Base-by-base conservation (phyloP, 1,139 yeast genomes). In the Tardiomyces digboiensis region DNA sequence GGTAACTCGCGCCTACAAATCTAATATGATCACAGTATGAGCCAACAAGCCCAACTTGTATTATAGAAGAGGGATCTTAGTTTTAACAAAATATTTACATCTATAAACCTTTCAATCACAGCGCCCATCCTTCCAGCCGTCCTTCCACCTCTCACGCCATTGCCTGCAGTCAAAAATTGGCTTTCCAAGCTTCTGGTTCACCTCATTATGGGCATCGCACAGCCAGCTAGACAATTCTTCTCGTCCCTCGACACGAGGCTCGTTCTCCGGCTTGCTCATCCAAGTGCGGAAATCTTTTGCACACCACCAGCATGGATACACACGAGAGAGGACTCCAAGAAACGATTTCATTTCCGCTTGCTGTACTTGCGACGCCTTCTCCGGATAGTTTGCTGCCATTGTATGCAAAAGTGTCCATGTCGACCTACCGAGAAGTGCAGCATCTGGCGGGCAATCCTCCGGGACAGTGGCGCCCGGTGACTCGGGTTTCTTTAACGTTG, bases 291-390 rank as follows among this genome's bases (percentile, higher is more conserved):
- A 86, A 59, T 89, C 97, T 40, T 76, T 77, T 0, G 95, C 97
- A 66, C 98, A 93, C 67, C 77, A 81, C 85, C 93, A 82, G 64
- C 98, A 91, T 1, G 99, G 99, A 57, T 91, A 91, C 41, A 89
- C 71, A 51, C 80, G 78, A 3, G 94, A 80, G 61, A 91, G 87
- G 7, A 86, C 68, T 16, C 66, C 67, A 43, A 91, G 60, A 54
- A 91, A 89, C 47, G 76, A 75, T 42, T 67, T 69, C 80, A 91
- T 76, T 51, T 88, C 94, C 10, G 63, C 57, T 61, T 89, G 91
- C 53, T 87, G 78, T 21, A 67, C 65, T 4, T 58, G 58, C 5
- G 75, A 60, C 1, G 98, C 94, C 1, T 58, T 62, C 36, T 74
- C 80, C 0, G 98, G 97, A 57, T 87, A 93, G 18, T 76, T 76